These are phyloP conservation scores for Aspergillus ostianus DNA, from an alignment of 495 filamentous ascomycete species.

Conservation along the genomic window DNA sequence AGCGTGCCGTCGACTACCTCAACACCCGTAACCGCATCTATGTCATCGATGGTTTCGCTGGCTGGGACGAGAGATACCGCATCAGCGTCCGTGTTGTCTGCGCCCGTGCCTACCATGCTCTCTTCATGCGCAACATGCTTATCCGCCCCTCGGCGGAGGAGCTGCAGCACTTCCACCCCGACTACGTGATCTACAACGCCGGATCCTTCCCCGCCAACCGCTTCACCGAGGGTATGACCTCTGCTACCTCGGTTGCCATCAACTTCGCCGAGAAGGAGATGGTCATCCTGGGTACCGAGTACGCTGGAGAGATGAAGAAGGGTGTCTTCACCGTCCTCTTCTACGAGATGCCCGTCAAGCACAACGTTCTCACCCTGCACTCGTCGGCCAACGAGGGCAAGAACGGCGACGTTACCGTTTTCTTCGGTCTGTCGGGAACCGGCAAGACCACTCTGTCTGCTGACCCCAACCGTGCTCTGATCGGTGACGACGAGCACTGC, in stretches of 20 bases:
- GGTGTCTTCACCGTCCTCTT: constrained; percentile 98
- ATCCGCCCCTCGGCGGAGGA: constrained; percentile 89
- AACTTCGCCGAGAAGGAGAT: constrained; percentile 91
- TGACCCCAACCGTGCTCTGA: constrained; percentile 91
- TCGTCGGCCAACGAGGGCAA: constrained; percentile 90
- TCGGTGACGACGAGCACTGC: constrained; percentile 99
- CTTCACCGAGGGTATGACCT: constrained; percentile 98
- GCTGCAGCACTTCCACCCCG: constrained; percentile 93
- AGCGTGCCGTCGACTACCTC: constrained; percentile 97
- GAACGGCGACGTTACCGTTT: constrained; percentile 90
- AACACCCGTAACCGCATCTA: constrained; percentile 99
- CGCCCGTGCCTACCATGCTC: constrained; percentile 96
- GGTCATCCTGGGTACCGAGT: constrained; percentile 99
- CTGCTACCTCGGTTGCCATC: constrained; percentile 80
- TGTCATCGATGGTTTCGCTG: constrained; percentile 94
- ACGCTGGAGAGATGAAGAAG: constrained; percentile 99
- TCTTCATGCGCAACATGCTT: constrained; percentile 99
- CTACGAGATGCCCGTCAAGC: constrained; percentile 99
- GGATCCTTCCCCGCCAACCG: constrained; percentile 98
- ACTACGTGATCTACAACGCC: constrained; percentile 99
- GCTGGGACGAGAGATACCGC: constrained; percentile 97
- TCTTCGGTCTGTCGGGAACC: constrained; percentile 98
- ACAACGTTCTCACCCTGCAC: constrained; percentile 97
- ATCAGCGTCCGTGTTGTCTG: constrained; percentile 98
- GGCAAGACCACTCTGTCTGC: constrained; percentile 98